phyloP scores from a whole-genome alignment of 176 grass and related monocot species.

The Hordeum vulgare region MorexV3_pseudomolecules_assembly NC_058519.1:192860305-192860804 shows the following conservation, averaged over 20 bases:
- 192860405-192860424: background rate
- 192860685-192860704: background rate
- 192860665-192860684: background rate
- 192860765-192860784: background rate
- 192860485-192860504: slow-evolving; percentile 4
- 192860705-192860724: background rate
- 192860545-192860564: slow-evolving; percentile 15
- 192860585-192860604: slow-evolving; percentile 11
- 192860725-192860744: background rate
- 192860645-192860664: slow-evolving; percentile 41
- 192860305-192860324: background rate
- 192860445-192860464: background rate
- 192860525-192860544: slow-evolving; percentile 26
- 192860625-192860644: slow-evolving; percentile 16
- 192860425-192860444: background rate
- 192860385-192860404: background rate
- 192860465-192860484: slow-evolving; percentile 24
- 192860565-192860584: background rate
- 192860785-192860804: background rate
- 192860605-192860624: background rate
- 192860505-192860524: slow-evolving; percentile 19
- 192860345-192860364: background rate
- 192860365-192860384: background rate
- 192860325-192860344: background rate
- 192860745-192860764: background rate